Base-by-base conservation (phyloP, 1,139 yeast species). In the Kluyveromyces sp. region DNA sequence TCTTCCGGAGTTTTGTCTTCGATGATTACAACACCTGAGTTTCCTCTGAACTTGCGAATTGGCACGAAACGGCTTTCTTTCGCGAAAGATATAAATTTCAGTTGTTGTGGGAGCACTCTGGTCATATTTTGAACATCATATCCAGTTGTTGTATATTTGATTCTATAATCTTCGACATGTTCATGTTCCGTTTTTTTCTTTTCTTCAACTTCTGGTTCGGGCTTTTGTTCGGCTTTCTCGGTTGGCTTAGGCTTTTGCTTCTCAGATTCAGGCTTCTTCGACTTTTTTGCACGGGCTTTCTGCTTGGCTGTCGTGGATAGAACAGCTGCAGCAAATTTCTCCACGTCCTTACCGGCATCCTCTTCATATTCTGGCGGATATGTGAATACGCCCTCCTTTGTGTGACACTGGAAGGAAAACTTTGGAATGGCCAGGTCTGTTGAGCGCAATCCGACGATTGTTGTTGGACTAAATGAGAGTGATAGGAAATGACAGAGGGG, bases 401-500 rank as follows among this genome's bases (percentile, higher is more conserved):
- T 76, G 57, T 85, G 88, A 62, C 95, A 87, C 55, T 81, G 77
- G 49, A 92, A 71, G 43, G 80, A 80, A 58, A 92, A 82, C 60
- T 84, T 77, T 39, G 98, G 98, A 46, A 87, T 83, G 64, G 82
- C 82, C 64, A 92, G 75, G 65, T 89, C 95, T 50, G 77, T 83
- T 31, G 63, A 56, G 49, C 82, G 80, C 9, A 92, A 86, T 51
- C 96, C 96, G 56, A 87, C 80, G 25, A 92, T 75, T 4, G 94
- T 79, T 2, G 98, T 94, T 42, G 98, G 96, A 4, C 94, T 78
- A 65, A 89, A 89, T 26, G 97, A 86, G 55, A 94, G 75, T 16
- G 95, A 83, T 57, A 92, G 70, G 69, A 92, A 94, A 68, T 92
- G 97, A 1, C 96, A 80, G 49, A 89, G 74, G 51, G 99, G 98